Base-by-base conservation (phyloP, 192 early-diverging fungal genomes). In the Podila verticillata region DNA sequence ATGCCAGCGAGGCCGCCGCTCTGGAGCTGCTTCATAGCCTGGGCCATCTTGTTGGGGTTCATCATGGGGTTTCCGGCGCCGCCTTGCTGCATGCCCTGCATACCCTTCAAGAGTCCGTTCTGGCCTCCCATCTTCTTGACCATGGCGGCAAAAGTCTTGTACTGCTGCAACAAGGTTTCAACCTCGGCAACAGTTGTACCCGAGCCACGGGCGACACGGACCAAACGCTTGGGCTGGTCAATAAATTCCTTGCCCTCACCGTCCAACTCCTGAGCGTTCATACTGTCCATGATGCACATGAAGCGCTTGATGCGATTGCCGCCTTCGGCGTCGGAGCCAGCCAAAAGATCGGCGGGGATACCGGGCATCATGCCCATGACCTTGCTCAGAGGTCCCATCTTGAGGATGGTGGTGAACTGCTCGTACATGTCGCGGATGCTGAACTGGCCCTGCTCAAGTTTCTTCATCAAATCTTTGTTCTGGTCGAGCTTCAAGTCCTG, bases 251-350 rank as follows among this genome's bases (percentile, higher is more conserved):
- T 93, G 31, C 91, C 94, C 72, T 98, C 96, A 70, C 93, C 91
- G 71, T 93, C 93, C 30, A 98, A 84, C 82, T 98, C 97, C 66
- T 68, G 39, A 19, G 97, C 95, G 5, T 89, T 98, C 97, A 98
- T 98, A 71, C 93, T 95, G 77, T 98, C 97, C 89, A 98, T 95
- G 74, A 97, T 92, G 66, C 93, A 94, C 91, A 96, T 92, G 78
- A 93, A 94, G 20, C 87, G 83, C 67, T 92, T 93, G 64, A 93
- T 82, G 31, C 87, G 71, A 47, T 84, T 83, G 28, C 83, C 75
- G 20, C 91, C 92, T 49, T 86, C 81, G 58, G 87, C 79, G 60
- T 93, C 89, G 30, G 84, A 81, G 26, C 74, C 81, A 48, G 84
- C 74, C 30, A 81, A 65, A 24, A 84, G 66, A 60, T 91, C 75